Evolutionary conservation across 768 basidiomycete species (phyloP), one percentile per base, ranked within the genome.

Genomic region (Lenzites betulinus): DNA sequence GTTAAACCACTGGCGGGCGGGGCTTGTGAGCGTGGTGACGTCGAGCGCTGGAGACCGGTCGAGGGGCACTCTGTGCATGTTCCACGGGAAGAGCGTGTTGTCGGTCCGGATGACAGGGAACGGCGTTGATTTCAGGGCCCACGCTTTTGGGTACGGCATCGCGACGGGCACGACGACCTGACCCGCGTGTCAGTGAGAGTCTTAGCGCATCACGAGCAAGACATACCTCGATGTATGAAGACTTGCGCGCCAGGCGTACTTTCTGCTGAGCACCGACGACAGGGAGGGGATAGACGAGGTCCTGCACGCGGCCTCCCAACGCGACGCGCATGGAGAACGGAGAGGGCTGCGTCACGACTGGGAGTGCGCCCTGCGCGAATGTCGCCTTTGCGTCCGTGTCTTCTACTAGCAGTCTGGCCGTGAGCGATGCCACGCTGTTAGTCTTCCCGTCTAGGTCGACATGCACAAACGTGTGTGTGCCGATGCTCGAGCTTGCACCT

Each of bases 231-330:
- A 85, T 70, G 55, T 82, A 86, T 18, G 66, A 76, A 1, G 83
- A 86, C 60, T 81, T 83, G 46, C 85, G 75, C 11, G 85, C 84
- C 36, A 86, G 65, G 6, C 82, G 77, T 12, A 78, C 63, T 64
- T 74, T 83, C 0, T 68, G 49, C 15, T 71, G 71, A 20, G 60
- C 56, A 2, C 73, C 71, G 38, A 76, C 63, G 11, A 85, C 68
- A 16, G 81, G 80, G 38, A 81, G 76, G 0, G 82, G 83, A 44
- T 76, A 82, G 1, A 42, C 4, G 6, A 83, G 53, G 25, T 48
- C 47, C 48, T 75, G 65, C 6, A 58, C 38, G 58, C 69, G 68
- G 1, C 35, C 28, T 16, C 65, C 70, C 57, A 79, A 61, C 4
- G 64, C 58, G 8, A 77, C 65, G 15, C 66, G 56, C 54, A 79